Conservation (phyloP, 495 filamentous ascomycete genomes). For the Penicillium tannophilum region DNA sequence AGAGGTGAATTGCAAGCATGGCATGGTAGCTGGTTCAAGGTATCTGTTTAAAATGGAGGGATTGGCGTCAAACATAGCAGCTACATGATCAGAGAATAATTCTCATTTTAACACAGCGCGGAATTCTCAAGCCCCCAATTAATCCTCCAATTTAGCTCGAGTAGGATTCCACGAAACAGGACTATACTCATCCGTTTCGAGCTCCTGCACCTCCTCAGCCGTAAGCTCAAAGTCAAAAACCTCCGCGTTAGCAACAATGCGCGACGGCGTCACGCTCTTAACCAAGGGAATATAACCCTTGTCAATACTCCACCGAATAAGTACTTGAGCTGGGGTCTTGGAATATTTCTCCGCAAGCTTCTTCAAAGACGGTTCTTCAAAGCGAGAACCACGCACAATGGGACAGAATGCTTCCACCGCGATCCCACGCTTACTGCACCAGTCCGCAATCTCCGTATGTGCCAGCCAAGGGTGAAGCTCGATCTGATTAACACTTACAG, state of each 20-base stretch:
- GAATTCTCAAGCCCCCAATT: background rate
- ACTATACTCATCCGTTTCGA: conserved; percentile 58
- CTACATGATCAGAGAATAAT: too few relatives aligned
- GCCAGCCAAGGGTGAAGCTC: conserved; percentile 74
- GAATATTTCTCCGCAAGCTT: conserved; percentile 57
- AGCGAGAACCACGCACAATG: conserved; percentile 57
- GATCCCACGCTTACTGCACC: conserved; percentile 57
- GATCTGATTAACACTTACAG: conserved; percentile 65
- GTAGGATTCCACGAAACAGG: conserved; percentile 60
- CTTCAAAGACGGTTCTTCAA: conserved; percentile 53
- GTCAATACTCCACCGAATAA: conserved; percentile 64
- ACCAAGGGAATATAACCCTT: conserved; percentile 65
- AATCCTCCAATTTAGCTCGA: conserved; percentile 17
- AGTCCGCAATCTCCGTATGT: conserved; percentile 54
- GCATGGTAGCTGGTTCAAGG: background rate
- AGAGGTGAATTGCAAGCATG: background rate
- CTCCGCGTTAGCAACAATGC: conserved; percentile 68
- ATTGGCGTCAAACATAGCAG: too few relatives aligned
- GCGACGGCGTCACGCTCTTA: conserved; percentile 67
- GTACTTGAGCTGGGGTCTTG: conserved; percentile 61
- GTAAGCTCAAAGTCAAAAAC: conserved; percentile 73
- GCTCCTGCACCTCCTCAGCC: conserved; percentile 59
- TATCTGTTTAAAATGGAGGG: background rate
- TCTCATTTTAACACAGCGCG: too few relatives aligned
- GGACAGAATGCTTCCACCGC: conserved; percentile 67